Evolutionary conservation across 1,284 basidiomycete genomes (phyloP).

Genomic region (Neolentinus lepideus): DNA sequence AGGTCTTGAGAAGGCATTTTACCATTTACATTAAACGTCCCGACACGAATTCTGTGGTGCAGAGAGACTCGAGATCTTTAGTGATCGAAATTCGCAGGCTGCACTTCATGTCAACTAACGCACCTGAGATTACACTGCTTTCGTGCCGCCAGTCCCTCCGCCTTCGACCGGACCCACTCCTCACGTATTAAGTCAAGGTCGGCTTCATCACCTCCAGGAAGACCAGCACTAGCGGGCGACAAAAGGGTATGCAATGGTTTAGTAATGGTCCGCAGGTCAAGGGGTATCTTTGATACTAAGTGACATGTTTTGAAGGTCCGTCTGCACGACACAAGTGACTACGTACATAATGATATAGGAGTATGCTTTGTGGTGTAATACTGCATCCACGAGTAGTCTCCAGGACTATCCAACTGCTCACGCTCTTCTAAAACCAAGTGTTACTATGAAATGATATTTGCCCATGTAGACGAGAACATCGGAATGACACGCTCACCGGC

Average conservation of each 20-base stretch:
- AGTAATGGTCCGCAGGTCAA: slow-evolving; percentile 44
- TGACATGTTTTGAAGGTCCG: background rate
- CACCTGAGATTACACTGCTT: background rate
- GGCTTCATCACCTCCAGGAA: slow-evolving; percentile 46
- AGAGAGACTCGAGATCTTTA: background rate
- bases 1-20: slow-evolving; percentile 65
- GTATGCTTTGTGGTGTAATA: slow-evolving; percentile 9
- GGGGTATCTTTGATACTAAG: slow-evolving; percentile 29
- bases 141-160: slow-evolving; percentile 21
- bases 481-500: slow-evolving; percentile 19
- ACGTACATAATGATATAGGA: slow-evolving; percentile 8
- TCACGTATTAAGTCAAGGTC: slow-evolving; percentile 55
- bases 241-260: slow-evolving; percentile 42
- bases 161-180: slow-evolving; percentile 47
- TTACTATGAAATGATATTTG: background rate
- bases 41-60: slow-evolving; percentile 46
- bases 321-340: background rate
- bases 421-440: background rate
- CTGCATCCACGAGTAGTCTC: slow-evolving; percentile 11
- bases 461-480: background rate
- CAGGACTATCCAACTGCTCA: background rate
- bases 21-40: slow-evolving; percentile 78
- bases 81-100: background rate
- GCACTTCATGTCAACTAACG: slow-evolving; percentile 15
- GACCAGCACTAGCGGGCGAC: slow-evolving; percentile 52